Evolutionary conservation across 176 grass and related monocot genomes (phyloP), one percentile per base, ranked within the genome.

Genomic region (Avena eriantha): DNA sequence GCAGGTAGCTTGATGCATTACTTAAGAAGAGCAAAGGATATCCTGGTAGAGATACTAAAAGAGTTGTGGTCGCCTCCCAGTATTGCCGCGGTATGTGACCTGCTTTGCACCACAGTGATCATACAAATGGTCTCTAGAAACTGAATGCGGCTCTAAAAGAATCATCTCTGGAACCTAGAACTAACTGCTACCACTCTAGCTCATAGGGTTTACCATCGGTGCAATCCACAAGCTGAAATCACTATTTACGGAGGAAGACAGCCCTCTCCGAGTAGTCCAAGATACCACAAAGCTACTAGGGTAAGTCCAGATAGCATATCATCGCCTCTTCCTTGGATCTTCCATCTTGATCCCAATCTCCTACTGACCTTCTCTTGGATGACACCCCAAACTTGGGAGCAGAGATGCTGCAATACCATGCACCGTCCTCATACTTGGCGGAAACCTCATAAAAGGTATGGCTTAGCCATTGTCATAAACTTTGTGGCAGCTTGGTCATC

Each of bases 391-490:
- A 48, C 17, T 54, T 41, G 71, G 24, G 80, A 39, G 58, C 90
- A 97, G 92, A 76, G 53, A 82, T n/a, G 92, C 74, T 19, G 19
- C 88, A 14, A 88, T 97, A 82, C 92, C 95, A 58, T 92, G 92
- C 47, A 87, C 86, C 5, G 89, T 82, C 76, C 84, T 94, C 63
- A 85, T 97, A 65, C 88, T 97, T 4, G 92, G 92, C 8, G 90
- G 90, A 11, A 97, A 94, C 83, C 83, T 94, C 19, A 87, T 88
- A 2, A 66, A 90, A 92, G 94, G 86, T 97, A 78, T 2, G 2
- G 14, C 10, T 51, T 14, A 51, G 10, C 17, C 22, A 0, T 13
- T 75, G 72, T 1, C 46, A 31, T 39, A 10, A 26, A 16, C 72
- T 18, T 31, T 15, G 12, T 24, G 5, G 1, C 71, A 48, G 41